A percentile compares a stretch with the other conserved stretches of the same genome.
Conservation (phyloP, 805 yeast species). For the Wickerhamomyces bovis region DNA sequence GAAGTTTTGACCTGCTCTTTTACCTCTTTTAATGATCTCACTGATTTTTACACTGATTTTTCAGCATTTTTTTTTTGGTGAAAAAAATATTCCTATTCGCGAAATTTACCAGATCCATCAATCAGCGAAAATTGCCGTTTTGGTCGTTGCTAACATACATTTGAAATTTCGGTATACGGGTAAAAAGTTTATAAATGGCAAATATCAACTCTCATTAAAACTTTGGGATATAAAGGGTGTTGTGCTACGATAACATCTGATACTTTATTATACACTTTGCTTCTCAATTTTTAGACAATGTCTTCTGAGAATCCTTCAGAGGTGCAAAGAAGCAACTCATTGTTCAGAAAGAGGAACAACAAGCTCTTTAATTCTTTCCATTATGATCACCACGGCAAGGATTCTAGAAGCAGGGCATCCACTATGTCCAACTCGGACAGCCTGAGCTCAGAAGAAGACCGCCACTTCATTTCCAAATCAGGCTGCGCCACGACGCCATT, state of each 20-base stretch:
- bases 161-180: background rate
- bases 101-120: background rate
- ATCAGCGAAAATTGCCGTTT: background rate
- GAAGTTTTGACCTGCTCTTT: no score
- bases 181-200: background rate
- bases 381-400: background rate
- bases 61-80: background rate
- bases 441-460: constrained; percentile 15
- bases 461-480: constrained; percentile 2
- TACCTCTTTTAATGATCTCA: no score
- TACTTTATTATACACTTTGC: background rate
- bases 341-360: background rate
- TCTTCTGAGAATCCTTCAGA: background rate
- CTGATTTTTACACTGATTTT: background rate
- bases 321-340: background rate
- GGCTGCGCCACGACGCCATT: constrained; percentile 4
- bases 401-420: background rate
- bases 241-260: background rate
- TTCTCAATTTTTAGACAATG: background rate
- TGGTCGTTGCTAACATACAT: background rate
- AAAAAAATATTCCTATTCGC: background rate
- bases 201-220: background rate
- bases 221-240: background rate
- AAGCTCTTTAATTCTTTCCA: background rate
- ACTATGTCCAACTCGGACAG: constrained; percentile 2